These are phyloP conservation scores for Saraca asoca DNA, from an alignment of 331 rosid genomes.

Conservation along the genomic window DNA sequence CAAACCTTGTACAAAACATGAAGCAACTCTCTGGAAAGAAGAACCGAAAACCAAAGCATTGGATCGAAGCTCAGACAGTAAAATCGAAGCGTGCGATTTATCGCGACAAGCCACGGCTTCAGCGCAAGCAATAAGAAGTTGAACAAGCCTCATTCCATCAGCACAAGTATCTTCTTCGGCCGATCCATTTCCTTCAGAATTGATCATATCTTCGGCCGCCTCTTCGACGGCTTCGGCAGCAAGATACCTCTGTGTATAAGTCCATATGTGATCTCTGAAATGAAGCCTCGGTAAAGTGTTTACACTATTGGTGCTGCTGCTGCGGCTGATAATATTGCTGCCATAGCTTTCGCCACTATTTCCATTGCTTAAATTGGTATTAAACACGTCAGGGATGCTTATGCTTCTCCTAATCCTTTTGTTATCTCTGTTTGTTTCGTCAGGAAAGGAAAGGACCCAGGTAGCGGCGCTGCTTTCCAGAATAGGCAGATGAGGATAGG, in stretches of 20 bases:
- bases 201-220: slow-evolving; percentile 43
- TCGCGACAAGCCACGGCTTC: slow-evolving; percentile 95
- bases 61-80: slow-evolving; percentile 49
- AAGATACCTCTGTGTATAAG: slow-evolving; percentile 53
- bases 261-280: slow-evolving; percentile 73
- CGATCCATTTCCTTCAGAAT: slow-evolving; percentile 27
- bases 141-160: slow-evolving; percentile 80
- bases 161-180: slow-evolving; percentile 53
- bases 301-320: slow-evolving; percentile 41
- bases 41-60: slow-evolving; percentile 46
- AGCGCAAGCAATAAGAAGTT: slow-evolving; percentile 79
- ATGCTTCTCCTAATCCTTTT: slow-evolving; percentile 44
- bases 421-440: slow-evolving; percentile 41
- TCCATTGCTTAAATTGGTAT: slow-evolving; percentile 7
- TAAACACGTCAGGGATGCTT: slow-evolving; percentile 18
- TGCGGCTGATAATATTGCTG: neutral
- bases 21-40: slow-evolving; percentile 44
- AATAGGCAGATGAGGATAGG: slow-evolving; percentile 14
- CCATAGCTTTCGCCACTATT: neutral
- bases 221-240: slow-evolving; percentile 75
- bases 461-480: slow-evolving; percentile 9
- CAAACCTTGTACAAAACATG: slow-evolving; percentile 50
- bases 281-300: slow-evolving; percentile 46
- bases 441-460: slow-evolving; percentile 28
- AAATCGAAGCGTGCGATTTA: slow-evolving; percentile 60